A percentile compares a stretch with the other conserved stretches of the same genome.
phyloP scores from a whole-genome alignment of 202 grass and related monocot species.

The Setaria viridis region DNA sequence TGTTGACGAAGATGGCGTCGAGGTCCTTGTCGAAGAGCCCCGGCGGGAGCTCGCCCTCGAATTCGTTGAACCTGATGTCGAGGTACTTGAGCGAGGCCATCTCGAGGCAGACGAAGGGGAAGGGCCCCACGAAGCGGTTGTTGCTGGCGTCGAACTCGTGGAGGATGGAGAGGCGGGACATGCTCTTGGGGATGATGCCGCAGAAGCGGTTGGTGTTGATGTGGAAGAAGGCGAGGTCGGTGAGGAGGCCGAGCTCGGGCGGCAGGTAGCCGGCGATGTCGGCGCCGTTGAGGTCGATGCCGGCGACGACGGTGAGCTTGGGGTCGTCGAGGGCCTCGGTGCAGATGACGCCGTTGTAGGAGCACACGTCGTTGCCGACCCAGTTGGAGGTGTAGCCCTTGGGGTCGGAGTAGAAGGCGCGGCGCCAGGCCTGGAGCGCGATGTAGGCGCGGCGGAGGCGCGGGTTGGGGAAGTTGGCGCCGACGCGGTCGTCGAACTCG shows the following conservation, averaged over 20 bases:
- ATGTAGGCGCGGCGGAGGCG: slow-evolving; percentile 76
- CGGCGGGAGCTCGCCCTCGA: slow-evolving; percentile 67
- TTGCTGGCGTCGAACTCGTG: slow-evolving; percentile 78
- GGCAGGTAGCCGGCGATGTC: slow-evolving; percentile 90
- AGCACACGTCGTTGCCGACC: slow-evolving; percentile 63
- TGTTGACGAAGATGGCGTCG: slow-evolving; percentile 84
- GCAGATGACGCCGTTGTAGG: slow-evolving; percentile 69
- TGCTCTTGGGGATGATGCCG: slow-evolving; percentile 77
- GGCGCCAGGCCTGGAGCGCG: slow-evolving; percentile 69
- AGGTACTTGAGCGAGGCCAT: slow-evolving; percentile 60
- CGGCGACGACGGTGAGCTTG: slow-evolving; percentile 51
- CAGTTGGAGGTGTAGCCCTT: slow-evolving; percentile 64
- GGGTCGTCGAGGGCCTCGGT: slow-evolving; percentile 59
- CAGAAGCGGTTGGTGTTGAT: slow-evolving; percentile 93
- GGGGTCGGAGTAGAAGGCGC: slow-evolving; percentile 88
- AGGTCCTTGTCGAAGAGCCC: slow-evolving; percentile 71
- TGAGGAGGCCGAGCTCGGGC: slow-evolving; percentile 64
- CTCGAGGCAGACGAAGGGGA: slow-evolving; percentile 54
- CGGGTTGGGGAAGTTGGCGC: slow-evolving; percentile 41
- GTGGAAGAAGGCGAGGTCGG: slow-evolving; percentile 82
- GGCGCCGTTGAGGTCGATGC: slow-evolving; percentile 80
- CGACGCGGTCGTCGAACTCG: slow-evolving; percentile 55
- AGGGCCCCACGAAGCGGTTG: slow-evolving; percentile 73
- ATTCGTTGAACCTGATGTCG: slow-evolving; percentile 78
- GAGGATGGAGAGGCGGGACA: slow-evolving; percentile 51